phyloP scores from a whole-genome alignment of 1,284 basidiomycete genomes.

The Ganoderma leucocontextum region DNA sequence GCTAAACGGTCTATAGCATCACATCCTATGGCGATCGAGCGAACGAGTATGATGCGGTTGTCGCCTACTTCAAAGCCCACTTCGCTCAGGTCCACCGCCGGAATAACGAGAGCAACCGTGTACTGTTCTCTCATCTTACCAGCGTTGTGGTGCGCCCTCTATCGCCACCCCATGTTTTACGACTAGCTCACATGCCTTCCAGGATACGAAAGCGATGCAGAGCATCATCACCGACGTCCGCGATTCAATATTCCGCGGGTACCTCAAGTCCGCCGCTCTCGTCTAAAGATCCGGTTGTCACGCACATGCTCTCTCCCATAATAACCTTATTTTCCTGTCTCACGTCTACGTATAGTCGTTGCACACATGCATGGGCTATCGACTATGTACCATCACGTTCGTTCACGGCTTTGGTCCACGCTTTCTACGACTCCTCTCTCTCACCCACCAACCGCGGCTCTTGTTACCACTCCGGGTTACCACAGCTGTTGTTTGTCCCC shows the following conservation, averaged over 20 bases:
- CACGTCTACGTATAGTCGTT: slow-evolving; percentile 14
- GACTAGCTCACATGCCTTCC: slow-evolving; percentile 7
- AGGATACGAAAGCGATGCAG: slow-evolving; percentile 85
- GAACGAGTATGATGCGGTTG: slow-evolving; percentile 81
- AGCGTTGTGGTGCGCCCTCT: slow-evolving; percentile 71
- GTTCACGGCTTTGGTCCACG: slow-evolving; percentile 22
- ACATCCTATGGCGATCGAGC: slow-evolving; percentile 81
- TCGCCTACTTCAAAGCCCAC: slow-evolving; percentile 85
- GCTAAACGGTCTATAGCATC: slow-evolving; percentile 56
- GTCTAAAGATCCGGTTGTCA: slow-evolving; percentile 32
- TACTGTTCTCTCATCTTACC: slow-evolving; percentile 81
- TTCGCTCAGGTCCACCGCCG: slow-evolving; percentile 82
- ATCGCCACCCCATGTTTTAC: neutral
- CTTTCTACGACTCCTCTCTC: slow-evolving; percentile 9
- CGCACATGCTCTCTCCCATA: slow-evolving; percentile 5
- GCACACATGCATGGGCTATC: slow-evolving; percentile 21
- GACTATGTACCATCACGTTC: slow-evolving; percentile 29
- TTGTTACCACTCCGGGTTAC: slow-evolving; percentile 4
- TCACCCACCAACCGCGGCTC: neutral
- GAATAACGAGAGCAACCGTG: slow-evolving; percentile 80
- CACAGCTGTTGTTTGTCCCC: slow-evolving; percentile 13
- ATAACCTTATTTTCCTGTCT: slow-evolving; percentile 28
- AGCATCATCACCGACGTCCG: slow-evolving; percentile 78
- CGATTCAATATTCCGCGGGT: slow-evolving; percentile 47
- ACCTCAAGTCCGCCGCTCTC: slow-evolving; percentile 45